These are phyloP conservation scores for Aspergillus pseudoglaucus DNA, from an alignment of 2,329 filamentous ascomycete species.

Conservation along the genomic window DNA sequence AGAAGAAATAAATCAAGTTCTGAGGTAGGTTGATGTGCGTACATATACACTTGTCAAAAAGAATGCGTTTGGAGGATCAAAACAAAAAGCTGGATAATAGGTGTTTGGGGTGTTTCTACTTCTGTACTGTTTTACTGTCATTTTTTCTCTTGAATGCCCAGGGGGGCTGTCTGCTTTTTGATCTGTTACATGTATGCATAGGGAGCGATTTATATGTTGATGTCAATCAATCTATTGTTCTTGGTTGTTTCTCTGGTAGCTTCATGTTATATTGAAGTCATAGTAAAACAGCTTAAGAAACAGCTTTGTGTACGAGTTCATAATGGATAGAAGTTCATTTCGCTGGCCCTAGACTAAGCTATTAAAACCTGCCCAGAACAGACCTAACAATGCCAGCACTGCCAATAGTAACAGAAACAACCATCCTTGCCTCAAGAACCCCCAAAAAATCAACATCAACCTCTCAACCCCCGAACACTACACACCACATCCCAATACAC, in stretches of 20 bases:
- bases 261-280: neutral
- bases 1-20: slow-evolving; percentile 32
- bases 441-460: too few relatives aligned
- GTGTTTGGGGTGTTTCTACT: slow-evolving; percentile 11
- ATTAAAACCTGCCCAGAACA: too few relatives aligned
- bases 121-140: neutral
- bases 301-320: too few relatives aligned
- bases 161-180: slow-evolving; percentile 9
- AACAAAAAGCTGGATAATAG: slow-evolving; percentile 3
- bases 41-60: neutral
- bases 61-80: neutral
- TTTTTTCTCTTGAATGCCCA: neutral
- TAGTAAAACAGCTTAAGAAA: too few relatives aligned
- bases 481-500: too few relatives aligned
- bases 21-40: neutral
- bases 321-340: too few relatives aligned
- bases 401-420: too few relatives aligned
- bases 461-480: too few relatives aligned
- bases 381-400: too few relatives aligned
- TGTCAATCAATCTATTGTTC: slow-evolving; percentile 8
- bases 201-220: slow-evolving; percentile 20
- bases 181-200: slow-evolving; percentile 20
- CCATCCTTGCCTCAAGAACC: too few relatives aligned
- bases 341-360: too few relatives aligned
- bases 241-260: neutral